Conservation (phyloP, 257 asterid genomes). For the Euphrasia confusa region DNA sequence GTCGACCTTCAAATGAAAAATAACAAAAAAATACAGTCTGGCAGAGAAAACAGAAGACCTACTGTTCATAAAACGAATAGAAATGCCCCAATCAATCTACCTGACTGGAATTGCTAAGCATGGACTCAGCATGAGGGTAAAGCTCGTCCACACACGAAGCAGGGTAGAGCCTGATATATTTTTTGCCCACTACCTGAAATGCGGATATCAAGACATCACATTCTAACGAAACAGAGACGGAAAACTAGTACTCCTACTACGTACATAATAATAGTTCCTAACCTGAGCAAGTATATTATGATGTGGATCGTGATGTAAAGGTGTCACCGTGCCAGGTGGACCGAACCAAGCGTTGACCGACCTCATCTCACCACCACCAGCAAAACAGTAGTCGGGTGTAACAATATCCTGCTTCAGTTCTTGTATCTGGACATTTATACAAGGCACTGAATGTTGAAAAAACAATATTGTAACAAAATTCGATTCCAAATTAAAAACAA, state of each 20-base stretch:
- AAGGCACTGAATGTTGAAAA: slow-evolving; percentile 3
- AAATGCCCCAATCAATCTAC: slow-evolving; percentile 33
- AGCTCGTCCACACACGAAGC: slow-evolving; percentile 51
- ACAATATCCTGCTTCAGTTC: slow-evolving; percentile 81
- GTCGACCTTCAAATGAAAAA: slow-evolving; percentile 66
- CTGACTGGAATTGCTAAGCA: slow-evolving; percentile 96
- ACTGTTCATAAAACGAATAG: neutral
- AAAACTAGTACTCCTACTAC: too few relatives aligned
- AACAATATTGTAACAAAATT: neutral
- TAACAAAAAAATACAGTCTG: neutral
- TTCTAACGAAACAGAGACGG: neutral
- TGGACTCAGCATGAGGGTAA: slow-evolving; percentile 43
- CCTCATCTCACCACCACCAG: slow-evolving; percentile 86
- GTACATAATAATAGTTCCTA: neutral
- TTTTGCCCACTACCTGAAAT: slow-evolving; percentile 49
- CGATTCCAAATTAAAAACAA: neutral
- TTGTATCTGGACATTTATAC: slow-evolving; percentile 58
- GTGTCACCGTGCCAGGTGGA: slow-evolving; percentile 96
- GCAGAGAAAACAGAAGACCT: neutral
- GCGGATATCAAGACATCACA: neutral
- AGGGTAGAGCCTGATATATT: slow-evolving; percentile 53
- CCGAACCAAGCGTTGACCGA: slow-evolving; percentile 97
- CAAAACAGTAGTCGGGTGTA: slow-evolving; percentile 91
- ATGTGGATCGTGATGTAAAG: slow-evolving; percentile 97
- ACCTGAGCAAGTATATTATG: slow-evolving; percentile 99